Base-by-base conservation (phyloP, 495 filamentous ascomycete species). In the Aspergillus olivimuriae region DNA sequence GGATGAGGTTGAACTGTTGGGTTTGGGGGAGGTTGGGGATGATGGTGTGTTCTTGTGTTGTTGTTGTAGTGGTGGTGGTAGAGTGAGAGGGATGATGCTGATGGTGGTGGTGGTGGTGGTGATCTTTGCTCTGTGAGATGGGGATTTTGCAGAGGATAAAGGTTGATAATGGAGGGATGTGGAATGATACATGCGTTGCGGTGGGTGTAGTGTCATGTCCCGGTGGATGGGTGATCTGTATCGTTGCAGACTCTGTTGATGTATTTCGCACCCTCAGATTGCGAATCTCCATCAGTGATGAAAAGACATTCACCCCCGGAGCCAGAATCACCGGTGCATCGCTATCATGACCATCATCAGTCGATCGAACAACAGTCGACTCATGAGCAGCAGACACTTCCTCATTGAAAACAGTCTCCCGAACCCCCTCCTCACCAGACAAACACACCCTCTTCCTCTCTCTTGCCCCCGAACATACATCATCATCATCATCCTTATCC, bases 1-100 rank as follows among this genome's bases (percentile, higher is more conserved):
- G 62, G 35, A 96, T 76, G 28, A 95, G 68, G 57, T 91, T 73
- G 65, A 95, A 95, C 41, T 68, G 63, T 4, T 63, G 56, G 14
- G 44, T 23, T 10, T 4, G 14, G 5, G 54, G 39, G 1, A 71
- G 37, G 6, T 55, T 50, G 0, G 65, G 57, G 12, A 73, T 67
- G n/a, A n/a, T n/a, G n/a, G n/a, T n/a, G n/a, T n/a, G n/a, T n/a
- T n/a, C n/a, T n/a, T n/a, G n/a, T n/a, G n/a, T n/a, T n/a, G n/a
- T n/a, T n/a, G n/a, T n/a, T n/a, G n/a, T n/a, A n/a, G n/a, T n/a
- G n/a, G n/a, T n/a, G n/a, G n/a, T n/a, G n/a, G n/a, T n/a, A n/a
- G n/a, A n/a, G n/a, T n/a, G n/a, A n/a, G n/a, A n/a, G n/a, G n/a
- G n/a, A n/a, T n/a, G n/a, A n/a, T n/a, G n/a, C n/a, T n/a, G n/a